A percentile compares a stretch with the other conserved stretches of the same genome.
Conservation (phyloP, 2,329 filamentous ascomycete species). For the Penicillium occitanis region DNA sequence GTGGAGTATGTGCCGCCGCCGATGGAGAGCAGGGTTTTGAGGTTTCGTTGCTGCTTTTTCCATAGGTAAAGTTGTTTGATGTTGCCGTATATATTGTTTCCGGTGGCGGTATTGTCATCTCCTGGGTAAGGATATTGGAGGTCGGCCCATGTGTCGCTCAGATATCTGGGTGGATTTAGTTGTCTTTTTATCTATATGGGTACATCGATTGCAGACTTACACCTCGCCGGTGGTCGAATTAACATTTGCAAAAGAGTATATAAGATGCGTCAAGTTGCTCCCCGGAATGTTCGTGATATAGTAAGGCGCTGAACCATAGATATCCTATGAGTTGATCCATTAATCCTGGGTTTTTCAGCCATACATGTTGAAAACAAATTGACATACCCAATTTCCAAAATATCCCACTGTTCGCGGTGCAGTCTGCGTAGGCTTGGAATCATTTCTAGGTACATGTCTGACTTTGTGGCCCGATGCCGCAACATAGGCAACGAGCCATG, state of each 20-base stretch:
- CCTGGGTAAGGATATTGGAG: slow-evolving; percentile 17
- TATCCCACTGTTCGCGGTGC: not conserved
- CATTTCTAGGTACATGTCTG: not conserved
- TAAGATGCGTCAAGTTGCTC: slow-evolving; percentile 8
- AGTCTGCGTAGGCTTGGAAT: not conserved
- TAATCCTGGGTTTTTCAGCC: not conserved
- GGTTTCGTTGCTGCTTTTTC: slow-evolving; percentile 72
- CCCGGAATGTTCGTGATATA: slow-evolving; percentile 12
- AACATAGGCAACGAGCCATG: not conserved
- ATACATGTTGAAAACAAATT: not conserved
- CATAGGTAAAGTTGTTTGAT: slow-evolving; percentile 46
- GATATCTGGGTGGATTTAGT: not conserved
- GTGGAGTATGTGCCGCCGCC: slow-evolving; percentile 76
- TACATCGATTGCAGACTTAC: not conserved
- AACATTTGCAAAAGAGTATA: slow-evolving; percentile 17
- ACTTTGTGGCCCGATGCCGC: not conserved
- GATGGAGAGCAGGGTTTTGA: slow-evolving; percentile 80
- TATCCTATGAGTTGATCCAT: not conserved
- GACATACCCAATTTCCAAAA: not conserved
- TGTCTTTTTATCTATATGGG: not conserved
- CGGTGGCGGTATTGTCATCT: not conserved
- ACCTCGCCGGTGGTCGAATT: slow-evolving; percentile 14
- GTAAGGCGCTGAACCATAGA: slow-evolving; percentile 41
- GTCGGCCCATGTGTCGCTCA: slow-evolving; percentile 16
- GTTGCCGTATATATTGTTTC: slow-evolving; percentile 16